Evolutionary conservation across 192 early-diverging fungal genomes (phyloP).

Genomic region (Gaertneriomyces sp.): DNA sequence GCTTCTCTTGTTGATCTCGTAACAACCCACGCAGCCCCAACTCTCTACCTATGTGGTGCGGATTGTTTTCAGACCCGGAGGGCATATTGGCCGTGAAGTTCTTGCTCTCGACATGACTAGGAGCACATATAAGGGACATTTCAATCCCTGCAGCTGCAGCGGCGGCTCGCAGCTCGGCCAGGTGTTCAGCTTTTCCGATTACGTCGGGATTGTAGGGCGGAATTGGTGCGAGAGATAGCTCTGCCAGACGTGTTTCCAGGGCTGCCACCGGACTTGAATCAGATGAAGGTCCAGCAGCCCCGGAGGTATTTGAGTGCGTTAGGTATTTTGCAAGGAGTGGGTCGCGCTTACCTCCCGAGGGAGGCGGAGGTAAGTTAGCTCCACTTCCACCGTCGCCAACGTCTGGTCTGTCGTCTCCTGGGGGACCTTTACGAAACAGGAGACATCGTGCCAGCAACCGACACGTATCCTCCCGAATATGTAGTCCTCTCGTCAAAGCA

Average conservation of each 20-base stretch:
- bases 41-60: not conserved
- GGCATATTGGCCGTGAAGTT: not conserved
- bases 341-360: not conserved
- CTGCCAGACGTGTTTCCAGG: too few relatives aligned
- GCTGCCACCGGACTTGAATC: too few relatives aligned
- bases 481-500: not conserved
- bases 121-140: not conserved
- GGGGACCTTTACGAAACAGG: not conserved
- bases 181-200: not conserved
- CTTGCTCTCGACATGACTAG: not conserved
- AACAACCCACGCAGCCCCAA: not conserved
- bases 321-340: too few relatives aligned
- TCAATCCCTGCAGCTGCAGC: conserved; percentile 7
- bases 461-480: conserved; percentile 2
- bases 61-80: not conserved
- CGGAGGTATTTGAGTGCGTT: too few relatives aligned
- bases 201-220: conserved; percentile 25
- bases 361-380: not conserved
- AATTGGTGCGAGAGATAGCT: too few relatives aligned
- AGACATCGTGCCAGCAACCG: conserved; percentile 14
- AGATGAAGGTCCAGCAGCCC: too few relatives aligned
- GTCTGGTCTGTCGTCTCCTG: not conserved
- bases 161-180: conserved; percentile 7
- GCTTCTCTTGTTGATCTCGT: conserved; percentile 5
- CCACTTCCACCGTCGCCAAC: conserved; percentile 2